Percentiles rank a stretch among this genome's conserved stretches.
Conservation (phyloP, 2,329 filamentous ascomycete species). For the Xylariales sp. region DNA sequence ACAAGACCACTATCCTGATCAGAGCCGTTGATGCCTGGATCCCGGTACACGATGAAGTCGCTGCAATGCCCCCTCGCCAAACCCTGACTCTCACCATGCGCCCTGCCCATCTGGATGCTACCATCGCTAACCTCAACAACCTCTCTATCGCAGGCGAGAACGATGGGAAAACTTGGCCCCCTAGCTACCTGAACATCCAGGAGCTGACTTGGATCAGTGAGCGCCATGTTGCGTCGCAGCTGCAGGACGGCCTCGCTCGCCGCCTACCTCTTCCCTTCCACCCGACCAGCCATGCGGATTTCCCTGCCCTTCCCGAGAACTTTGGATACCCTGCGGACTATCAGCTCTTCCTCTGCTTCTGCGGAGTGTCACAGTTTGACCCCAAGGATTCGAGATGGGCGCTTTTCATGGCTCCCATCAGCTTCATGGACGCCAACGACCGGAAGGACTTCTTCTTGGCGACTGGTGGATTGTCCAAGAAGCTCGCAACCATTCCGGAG, state of each 20-base stretch:
- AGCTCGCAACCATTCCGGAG: neutral
- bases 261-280: neutral
- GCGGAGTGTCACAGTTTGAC: neutral
- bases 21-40: constrained; percentile 2
- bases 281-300: neutral
- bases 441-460: neutral
- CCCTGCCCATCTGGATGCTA: neutral
- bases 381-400: neutral
- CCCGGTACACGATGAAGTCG: constrained; percentile 1
- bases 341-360: neutral
- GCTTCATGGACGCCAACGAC: neutral
- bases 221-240: neutral
- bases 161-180: neutral
- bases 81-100: neutral
- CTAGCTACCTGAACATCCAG: neutral
- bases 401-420: neutral
- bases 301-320: neutral
- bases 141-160: too few species aligned
- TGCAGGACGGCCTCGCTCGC: neutral
- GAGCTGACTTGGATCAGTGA: constrained; percentile 1
- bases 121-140: too few species aligned
- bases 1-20: neutral
- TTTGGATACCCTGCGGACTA: neutral
- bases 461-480: neutral
- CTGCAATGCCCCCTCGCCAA: neutral